Evolutionary conservation across 164 flowering plant genomes (phyloP), one percentile per base, ranked within the genome.

Genomic region (Santalum album): DNA sequence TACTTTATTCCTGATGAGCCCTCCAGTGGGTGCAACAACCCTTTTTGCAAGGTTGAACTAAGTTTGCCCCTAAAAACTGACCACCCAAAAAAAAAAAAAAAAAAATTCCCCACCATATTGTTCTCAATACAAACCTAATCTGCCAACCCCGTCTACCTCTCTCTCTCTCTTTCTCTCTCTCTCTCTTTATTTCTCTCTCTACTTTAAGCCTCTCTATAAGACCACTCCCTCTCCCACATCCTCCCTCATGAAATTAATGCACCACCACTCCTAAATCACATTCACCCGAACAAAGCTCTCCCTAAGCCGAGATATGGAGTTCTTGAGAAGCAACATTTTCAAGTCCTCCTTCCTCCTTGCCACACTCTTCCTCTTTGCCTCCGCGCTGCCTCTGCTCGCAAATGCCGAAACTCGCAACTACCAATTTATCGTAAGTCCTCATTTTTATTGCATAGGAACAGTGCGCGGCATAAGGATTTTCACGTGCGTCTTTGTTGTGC

Each of bases 361-460:
- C 54, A 25, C 66, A 34, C 45, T 63, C 21, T 58, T 79, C 25
- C 71, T 77, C 57, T 39, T 66, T 21, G 46, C 65, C 29, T 62
- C 63, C 29, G 29, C 68, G 39, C 5, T 49, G 39, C 53, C 67
- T 10, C 42, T 3, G 16, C 58, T 44, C 9, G 67, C 72, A 40
- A 20, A 59, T 35, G 69, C 74, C 15, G 54, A 64, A 73, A 64
- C 56, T 59, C 94, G 77, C 53, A 27, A 67, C 60, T 86, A 86
- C 67, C 75, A 79, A 21, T 89, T 86, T 51, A 76, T 80, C 29
- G 85, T 77, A 75, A 23, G 76, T 64, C 29, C n/a, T n/a, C n/a
- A n/a, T n/a, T n/a, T n/a, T n/a, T n/a, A n/a, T n/a, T n/a, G n/a
- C n/a, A n/a, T n/a, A n/a, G n/a, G n/a, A n/a, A n/a, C n/a, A n/a